Conservation (phyloP, 306 rosid species). For the Cucurbita argyrosperma region DNA sequence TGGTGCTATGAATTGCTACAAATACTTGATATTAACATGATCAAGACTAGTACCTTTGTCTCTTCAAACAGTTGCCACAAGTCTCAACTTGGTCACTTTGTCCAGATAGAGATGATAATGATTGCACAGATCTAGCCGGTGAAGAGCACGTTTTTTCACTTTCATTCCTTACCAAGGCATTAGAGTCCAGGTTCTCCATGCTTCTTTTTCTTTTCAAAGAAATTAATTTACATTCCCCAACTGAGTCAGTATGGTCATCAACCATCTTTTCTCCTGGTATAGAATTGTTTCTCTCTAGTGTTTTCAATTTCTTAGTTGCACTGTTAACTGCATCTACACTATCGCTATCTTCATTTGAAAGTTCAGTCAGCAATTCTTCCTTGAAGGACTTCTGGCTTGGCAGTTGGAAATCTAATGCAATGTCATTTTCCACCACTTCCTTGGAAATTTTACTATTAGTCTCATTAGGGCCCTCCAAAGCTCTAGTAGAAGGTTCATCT, state of each 20-base stretch:
- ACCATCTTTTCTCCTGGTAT: constrained; percentile 5
- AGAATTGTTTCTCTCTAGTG: constrained; percentile 12
- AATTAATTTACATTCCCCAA: constrained; percentile 15
- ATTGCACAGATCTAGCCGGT: constrained; percentile 14
- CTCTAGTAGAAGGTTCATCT: not conserved
- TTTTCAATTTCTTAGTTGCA: constrained; percentile 14
- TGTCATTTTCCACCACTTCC: constrained; percentile 9
- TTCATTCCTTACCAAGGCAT: constrained; percentile 17
- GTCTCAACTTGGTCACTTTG: constrained; percentile 14
- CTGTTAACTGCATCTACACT: constrained; percentile 13
- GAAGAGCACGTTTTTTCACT: constrained; percentile 21
- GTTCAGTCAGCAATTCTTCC: constrained; percentile 6
- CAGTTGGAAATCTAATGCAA: not conserved
- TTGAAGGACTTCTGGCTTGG: constrained; percentile 3
- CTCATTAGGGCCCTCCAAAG: constrained; percentile 14
- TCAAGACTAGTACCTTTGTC: constrained; percentile 33
- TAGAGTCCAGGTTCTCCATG: constrained; percentile 21
- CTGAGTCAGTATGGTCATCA: constrained; percentile 8
- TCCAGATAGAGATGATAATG: constrained; percentile 10
- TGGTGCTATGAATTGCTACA: not conserved
- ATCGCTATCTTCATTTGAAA: constrained; percentile 11
- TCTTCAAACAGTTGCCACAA: constrained; percentile 24
- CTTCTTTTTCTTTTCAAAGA: constrained; percentile 41
- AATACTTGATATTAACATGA: not conserved
- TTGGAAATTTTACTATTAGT: constrained; percentile 14